These are phyloP conservation scores for Chrysanthemum seticuspe DNA, from an alignment of 129 eudicot genomes.

Conservation along the genomic window DNA sequence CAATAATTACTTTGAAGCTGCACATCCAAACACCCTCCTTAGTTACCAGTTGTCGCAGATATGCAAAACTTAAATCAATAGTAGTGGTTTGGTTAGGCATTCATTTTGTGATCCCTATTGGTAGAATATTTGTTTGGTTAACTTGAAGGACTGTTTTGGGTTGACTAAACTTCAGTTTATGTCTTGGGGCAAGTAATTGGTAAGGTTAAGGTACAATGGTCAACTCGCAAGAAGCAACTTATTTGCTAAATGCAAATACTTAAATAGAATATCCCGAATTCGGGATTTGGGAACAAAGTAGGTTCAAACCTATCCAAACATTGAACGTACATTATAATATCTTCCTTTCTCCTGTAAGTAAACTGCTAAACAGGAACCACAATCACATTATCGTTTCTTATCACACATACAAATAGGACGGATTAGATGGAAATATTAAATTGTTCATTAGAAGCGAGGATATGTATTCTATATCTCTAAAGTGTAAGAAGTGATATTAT, in stretches of 20 bases:
- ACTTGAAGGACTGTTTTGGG: neutral
- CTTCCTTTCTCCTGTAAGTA: neutral
- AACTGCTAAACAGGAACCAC: neutral
- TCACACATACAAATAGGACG: neutral
- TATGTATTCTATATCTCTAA: neutral
- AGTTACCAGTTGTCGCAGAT: neutral
- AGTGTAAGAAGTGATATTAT: too few relatives aligned
- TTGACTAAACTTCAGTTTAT: neutral
- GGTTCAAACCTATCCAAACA: too few relatives aligned
- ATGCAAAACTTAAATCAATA: neutral
- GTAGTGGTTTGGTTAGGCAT: neutral
- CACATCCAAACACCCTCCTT: neutral
- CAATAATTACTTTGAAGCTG: neutral
- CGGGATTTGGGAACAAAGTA: too few relatives aligned
- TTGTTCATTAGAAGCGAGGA: neutral
- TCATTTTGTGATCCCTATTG: neutral
- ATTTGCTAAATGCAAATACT: too few relatives aligned
- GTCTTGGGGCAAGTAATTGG: too few relatives aligned
- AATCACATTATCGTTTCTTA: neutral
- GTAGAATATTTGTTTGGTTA: neutral
- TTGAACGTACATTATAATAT: too few relatives aligned
- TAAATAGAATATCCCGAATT: too few relatives aligned
- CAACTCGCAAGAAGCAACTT: too few relatives aligned
- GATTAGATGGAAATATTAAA: neutral
- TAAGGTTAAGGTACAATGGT: too few relatives aligned